These are phyloP conservation scores for Cryptococcus hybrid DNA, from an alignment of 1,284 basidiomycete genomes.

Conservation along the genomic window DNA sequence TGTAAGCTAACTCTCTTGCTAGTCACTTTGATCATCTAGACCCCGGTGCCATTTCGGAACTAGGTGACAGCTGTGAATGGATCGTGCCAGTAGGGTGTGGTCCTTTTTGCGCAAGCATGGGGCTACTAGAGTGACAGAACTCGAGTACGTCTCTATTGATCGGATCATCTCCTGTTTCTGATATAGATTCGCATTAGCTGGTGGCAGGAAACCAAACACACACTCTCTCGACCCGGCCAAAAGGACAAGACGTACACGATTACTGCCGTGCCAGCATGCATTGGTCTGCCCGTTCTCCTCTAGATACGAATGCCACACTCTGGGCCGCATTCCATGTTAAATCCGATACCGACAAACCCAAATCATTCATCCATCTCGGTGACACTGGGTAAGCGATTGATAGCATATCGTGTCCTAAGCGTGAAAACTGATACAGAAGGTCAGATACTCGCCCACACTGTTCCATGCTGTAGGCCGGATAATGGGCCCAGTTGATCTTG, in stretches of 20 bases:
- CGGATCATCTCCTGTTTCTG: not conserved
- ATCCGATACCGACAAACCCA: conserved; percentile 26
- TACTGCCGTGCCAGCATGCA: conserved; percentile 45
- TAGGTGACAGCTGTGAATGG: conserved; percentile 47
- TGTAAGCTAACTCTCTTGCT: not conserved
- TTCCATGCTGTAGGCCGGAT: conserved; percentile 51
- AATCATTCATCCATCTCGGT: conserved; percentile 52
- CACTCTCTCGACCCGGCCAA: conserved; percentile 21
- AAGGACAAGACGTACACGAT: conserved; percentile 36
- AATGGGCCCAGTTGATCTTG: conserved; percentile 51
- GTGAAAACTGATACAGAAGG: conserved; percentile 3
- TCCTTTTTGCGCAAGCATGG: conserved; percentile 35
- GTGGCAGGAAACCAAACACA: conserved; percentile 45
- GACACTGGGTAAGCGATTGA: conserved; percentile 40
- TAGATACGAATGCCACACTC: conserved; percentile 53
- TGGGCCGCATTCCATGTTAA: conserved; percentile 52
- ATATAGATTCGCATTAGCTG: conserved; percentile 22
- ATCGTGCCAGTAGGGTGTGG: conserved; percentile 45
- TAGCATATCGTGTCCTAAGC: not conserved
- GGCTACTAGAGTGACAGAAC: conserved; percentile 44
- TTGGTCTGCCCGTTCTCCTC: conserved; percentile 52
- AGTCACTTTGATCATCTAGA: conserved; percentile 51
- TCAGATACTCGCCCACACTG: conserved; percentile 50
- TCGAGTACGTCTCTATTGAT: conserved; percentile 34
- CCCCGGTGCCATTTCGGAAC: conserved; percentile 41